Percentiles rank a stretch among this genome's conserved stretches.
Evolutionary conservation across 306 rosid genomes (phyloP).

Genomic region (Erythrophleum fordii): DNA sequence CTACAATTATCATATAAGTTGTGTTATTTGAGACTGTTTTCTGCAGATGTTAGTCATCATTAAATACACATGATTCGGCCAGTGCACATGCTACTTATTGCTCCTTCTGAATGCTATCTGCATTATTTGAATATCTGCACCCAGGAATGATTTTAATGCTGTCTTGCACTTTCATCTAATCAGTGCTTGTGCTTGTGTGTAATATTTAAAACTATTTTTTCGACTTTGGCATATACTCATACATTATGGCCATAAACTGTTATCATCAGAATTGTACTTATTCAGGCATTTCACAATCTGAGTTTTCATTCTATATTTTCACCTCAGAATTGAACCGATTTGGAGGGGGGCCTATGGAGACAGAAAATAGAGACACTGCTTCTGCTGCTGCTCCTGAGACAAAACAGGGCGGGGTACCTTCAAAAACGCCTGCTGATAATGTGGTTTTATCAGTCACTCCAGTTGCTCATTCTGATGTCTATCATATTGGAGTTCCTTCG

Average conservation of each 20-base stretch:
- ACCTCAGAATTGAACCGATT: conserved; percentile 82
- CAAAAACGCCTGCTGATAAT: conserved; percentile 64
- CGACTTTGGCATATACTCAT: neutral
- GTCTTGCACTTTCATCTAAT: conserved; percentile 1
- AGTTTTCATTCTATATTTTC: conserved; percentile 28
- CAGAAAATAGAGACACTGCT: conserved; percentile 70
- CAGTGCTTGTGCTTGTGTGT: conserved; percentile 23
- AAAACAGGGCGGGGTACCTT: conserved; percentile 69
- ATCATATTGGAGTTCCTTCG: conserved; percentile 81
- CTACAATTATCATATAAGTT: neutral
- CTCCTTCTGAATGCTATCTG: conserved; percentile 11
- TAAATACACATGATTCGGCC: neutral
- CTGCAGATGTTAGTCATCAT: neutral
- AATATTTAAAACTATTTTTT: conserved; percentile 18
- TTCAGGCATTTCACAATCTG: conserved; percentile 14
- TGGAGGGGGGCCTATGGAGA: conserved; percentile 90
- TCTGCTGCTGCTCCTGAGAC: conserved; percentile 59
- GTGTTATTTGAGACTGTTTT: neutral
- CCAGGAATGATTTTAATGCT: conserved; percentile 5
- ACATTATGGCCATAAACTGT: neutral
- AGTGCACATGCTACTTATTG: neutral
- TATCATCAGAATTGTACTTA: neutral
- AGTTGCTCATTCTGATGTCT: conserved; percentile 74
- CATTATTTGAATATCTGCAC: neutral
- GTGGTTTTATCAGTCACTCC: conserved; percentile 68